Base-by-base conservation (phyloP, 345 rosid species). In the Brassica carinata region DNA sequence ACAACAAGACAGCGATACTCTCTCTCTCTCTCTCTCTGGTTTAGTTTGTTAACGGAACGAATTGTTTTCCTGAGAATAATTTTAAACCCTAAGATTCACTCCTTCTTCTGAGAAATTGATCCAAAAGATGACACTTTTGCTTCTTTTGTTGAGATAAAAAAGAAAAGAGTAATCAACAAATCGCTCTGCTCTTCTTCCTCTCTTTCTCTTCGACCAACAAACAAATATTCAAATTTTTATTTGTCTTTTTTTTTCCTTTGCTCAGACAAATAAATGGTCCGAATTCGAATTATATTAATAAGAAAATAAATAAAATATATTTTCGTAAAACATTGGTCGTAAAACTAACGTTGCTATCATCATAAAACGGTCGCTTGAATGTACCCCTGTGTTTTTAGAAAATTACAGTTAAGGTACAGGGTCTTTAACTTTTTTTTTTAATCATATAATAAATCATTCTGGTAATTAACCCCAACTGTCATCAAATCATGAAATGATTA, bases 191-290 rank as follows among this genome's bases (percentile, higher is more conserved):
- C 84, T 81, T 72, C 77, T 76, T 75, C 76, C 62, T 8, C 61
- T 55, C 61, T 80, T 80, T 81, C 73, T 81, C 80, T 81, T 76
- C 80, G 77, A 75, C 80, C 84, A 81, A 76, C 83, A 81, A 74
- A 40, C 64, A 59, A 38, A 69, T 6, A 62, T 65, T 75, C 72
- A 64, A 81, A 75, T 5, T 57, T 58, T 31, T 33, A 23, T 34
- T 14, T 53, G 15, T 40, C 4, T 9, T 74, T 61, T 31, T 40
- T 62, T 2, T 13, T 38, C 9, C 31, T 51, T 45, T 30, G 74
- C 3, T 76, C 80, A 10, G 80, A 76, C 72, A 69, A 64, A 71
- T 15, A 55, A 55, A 71, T 18, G 17, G 77, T 76, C 80, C 69
- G 76, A 75, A 81, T 76, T 66, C 61, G 72, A 71, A 71, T 33